These are phyloP conservation scores for Agarophyton chilense DNA, from an alignment of 23 red algal species.

Conservation along the genomic window DNA sequence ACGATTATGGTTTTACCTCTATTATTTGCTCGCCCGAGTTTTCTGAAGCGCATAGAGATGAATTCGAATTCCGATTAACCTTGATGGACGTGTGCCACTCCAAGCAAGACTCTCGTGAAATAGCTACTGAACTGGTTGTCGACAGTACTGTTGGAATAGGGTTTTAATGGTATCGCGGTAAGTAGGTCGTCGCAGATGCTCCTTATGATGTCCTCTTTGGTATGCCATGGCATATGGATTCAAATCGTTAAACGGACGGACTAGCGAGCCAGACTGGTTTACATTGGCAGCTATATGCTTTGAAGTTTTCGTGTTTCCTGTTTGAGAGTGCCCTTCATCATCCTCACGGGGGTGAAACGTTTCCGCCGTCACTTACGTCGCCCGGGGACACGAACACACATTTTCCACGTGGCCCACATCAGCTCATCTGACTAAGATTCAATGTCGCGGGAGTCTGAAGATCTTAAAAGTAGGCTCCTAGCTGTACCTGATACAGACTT, in stretches of 20 bases:
- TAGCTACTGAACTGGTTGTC: constrained; percentile 1
- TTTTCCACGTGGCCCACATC: no score
- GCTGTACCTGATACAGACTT: not conserved
- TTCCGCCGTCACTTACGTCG: not conserved
- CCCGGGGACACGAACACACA: no score
- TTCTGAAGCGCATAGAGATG: not conserved
- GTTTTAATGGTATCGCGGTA: not conserved
- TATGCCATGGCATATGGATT: constrained; percentile 20
- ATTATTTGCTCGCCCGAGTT: constrained; percentile 5
- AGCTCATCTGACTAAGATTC: no score
- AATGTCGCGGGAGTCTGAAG: not conserved
- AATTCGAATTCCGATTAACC: not conserved
- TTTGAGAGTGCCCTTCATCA: not conserved
- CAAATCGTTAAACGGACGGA: constrained; percentile 4
- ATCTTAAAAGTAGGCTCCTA: not conserved
- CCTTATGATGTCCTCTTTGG: constrained; percentile 28
- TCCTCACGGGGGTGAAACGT: constrained; percentile 10
- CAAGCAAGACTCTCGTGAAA: not conserved
- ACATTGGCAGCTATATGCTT: no score
- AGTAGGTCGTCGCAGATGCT: constrained; percentile 16
- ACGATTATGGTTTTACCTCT: constrained; percentile 8
- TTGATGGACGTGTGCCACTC: not conserved
- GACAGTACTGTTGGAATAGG: constrained; percentile 8
- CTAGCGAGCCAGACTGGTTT: not conserved
- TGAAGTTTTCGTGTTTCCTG: not conserved